These are phyloP conservation scores for Beta lomatogona DNA, from an alignment of 179 eudicot genomes.

Conservation along the genomic window DNA sequence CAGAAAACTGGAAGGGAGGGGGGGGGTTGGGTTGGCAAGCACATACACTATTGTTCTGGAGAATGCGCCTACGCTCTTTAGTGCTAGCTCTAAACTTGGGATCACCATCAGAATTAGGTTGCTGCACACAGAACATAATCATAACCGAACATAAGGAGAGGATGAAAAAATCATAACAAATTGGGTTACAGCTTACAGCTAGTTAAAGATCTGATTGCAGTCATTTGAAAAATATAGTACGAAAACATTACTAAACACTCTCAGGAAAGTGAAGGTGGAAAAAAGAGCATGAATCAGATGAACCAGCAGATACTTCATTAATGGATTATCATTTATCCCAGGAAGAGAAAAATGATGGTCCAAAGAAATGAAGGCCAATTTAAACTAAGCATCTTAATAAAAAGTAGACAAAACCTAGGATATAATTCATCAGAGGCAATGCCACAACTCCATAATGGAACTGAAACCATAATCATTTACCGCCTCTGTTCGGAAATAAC, in stretches of 20 bases:
- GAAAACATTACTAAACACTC: background rate
- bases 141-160: background rate
- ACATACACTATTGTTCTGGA: conserved; percentile 60
- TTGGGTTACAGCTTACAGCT: background rate
- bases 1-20: background rate
- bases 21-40: background rate
- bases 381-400: background rate
- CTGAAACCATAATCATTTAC: background rate
- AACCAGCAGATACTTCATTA: background rate
- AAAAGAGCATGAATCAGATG: background rate
- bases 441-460: background rate
- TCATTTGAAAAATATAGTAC: background rate
- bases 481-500: background rate
- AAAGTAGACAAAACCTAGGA: background rate
- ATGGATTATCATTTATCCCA: background rate
- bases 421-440: background rate
- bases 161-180: background rate
- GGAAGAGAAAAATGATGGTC: background rate
- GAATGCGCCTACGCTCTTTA: conserved; percentile 45
- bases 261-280: background rate
- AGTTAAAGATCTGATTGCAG: background rate
- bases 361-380: background rate
- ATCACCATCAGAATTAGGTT: conserved; percentile 44
- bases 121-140: conserved; percentile 28
- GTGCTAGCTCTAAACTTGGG: conserved; percentile 38